Conservation (phyloP, 2,329 filamentous ascomycete species). For the Trichophyton verrucosum region DNA sequence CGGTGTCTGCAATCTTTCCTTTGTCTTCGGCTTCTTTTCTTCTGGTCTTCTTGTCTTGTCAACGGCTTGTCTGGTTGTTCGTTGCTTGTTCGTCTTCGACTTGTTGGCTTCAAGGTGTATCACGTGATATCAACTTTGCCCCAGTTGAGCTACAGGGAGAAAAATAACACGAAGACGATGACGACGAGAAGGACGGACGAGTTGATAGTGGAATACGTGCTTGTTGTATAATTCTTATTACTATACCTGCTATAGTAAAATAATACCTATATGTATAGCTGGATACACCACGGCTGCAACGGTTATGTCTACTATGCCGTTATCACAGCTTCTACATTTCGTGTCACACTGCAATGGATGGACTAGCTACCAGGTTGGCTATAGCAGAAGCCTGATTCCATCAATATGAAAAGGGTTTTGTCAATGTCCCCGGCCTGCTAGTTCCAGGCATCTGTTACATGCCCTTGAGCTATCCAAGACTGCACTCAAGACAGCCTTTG, state of each 20-base stretch:
- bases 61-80: neutral
- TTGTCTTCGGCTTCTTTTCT: neutral
- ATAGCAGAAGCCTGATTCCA: no score
- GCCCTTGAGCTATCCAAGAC: conserved; percentile 9
- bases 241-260: no score
- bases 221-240: no score
- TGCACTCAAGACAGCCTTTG: conserved; percentile 13
- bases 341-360: no score
- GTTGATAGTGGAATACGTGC: no score
- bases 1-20: neutral
- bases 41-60: neutral
- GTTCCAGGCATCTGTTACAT: conserved; percentile 6
- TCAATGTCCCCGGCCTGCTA: neutral
- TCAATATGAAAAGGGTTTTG: no score
- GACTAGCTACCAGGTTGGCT: no score
- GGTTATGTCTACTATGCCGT: no score
- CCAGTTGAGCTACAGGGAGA: neutral
- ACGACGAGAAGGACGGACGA: neutral
- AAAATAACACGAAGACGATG: neutral
- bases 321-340: no score
- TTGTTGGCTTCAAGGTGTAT: neutral
- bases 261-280: no score
- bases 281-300: no score
- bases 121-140: neutral
- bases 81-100: neutral